Evolutionary conservation across 257 asterid species (phyloP), one percentile per base, ranked within the genome.

Genomic region (Solanum dulcamara): DNA sequence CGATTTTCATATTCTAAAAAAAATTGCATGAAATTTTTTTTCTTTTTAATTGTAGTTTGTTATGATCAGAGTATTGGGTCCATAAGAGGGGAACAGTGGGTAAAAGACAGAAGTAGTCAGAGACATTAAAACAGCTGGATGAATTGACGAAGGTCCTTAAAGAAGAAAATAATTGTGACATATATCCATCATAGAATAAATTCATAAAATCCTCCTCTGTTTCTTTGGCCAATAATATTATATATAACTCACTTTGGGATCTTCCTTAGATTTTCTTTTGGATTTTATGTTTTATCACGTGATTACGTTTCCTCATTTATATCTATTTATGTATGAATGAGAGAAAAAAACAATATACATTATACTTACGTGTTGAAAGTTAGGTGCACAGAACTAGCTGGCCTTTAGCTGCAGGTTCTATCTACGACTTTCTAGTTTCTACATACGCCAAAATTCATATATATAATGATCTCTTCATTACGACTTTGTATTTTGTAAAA

Each of bases 251-350:
- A 51, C 60, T 51, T 1, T 7, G 11, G 60, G 24, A 57, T 48
- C 33, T 85, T 35, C 59, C 50, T 81, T 71, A 55, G 86, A 87
- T 85, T 81, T 57, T 26, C 74, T 35, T 35, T 85, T 85, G 84
- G 90, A 88, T 85, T 81, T 88, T 81, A 60, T 75, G 87, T 59
- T 51, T 30, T 70, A 81, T 88, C 88, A 80, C 90, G 88, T 88
- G 87, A 84, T 83, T 33, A 38, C 35, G 28, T 81, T n/a, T 38
- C 51, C 72, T 59, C 85, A 57, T 82, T 64, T 82, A 60, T 37
- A 38, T 57, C 55, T 24, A 26, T 37, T 15, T 60, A 60, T 60
- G 18, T 28, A 64, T 6, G 22, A 7, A 64, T 13, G 7, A 6
- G 0, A 30, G 3, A 3, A 28, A 2, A 64, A 18, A 1, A 48